phyloP scores from a whole-genome alignment of 306 rosid species.

The Quercus wislizeni region DNA sequence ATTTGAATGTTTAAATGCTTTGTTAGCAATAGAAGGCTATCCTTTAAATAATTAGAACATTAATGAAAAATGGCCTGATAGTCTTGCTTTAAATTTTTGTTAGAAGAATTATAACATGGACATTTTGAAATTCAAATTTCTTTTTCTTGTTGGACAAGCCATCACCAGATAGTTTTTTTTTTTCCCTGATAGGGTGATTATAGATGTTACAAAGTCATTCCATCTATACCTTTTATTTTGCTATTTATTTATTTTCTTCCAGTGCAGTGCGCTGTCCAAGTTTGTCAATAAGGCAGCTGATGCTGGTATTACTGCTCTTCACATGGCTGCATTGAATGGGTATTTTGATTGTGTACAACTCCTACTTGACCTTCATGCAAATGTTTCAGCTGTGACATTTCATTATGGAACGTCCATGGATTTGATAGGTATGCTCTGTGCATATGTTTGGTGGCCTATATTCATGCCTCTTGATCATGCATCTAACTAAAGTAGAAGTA shows the following conservation, averaged over 20 bases:
- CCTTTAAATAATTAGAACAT: neutral
- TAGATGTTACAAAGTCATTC: conserved; percentile 14
- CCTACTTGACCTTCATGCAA: conserved; percentile 80
- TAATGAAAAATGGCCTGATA: neutral
- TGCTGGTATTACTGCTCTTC: conserved; percentile 94
- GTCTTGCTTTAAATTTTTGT: neutral
- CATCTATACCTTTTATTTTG: conserved; percentile 34
- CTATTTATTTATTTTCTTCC: conserved; percentile 63
- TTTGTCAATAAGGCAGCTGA: conserved; percentile 92
- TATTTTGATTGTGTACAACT: conserved; percentile 88
- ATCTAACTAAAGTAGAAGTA: conserved; percentile 5
- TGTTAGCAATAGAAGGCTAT: neutral
- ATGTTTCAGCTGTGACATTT: conserved; percentile 64
- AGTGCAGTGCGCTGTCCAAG: conserved; percentile 91
- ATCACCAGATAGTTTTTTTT: neutral
- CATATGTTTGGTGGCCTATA: neutral
- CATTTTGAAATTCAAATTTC: neutral
- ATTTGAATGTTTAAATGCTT: neutral
- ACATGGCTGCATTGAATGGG: conserved; percentile 92
- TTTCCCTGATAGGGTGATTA: neutral
- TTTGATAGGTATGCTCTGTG: conserved; percentile 64
- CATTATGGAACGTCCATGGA: conserved; percentile 95
- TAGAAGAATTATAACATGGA: neutral
- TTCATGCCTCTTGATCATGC: conserved; percentile 14
- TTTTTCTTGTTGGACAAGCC: neutral